Evolutionary conservation across 805 yeast species (phyloP).

Genomic region (Spathaspora passalidarum): DNA sequence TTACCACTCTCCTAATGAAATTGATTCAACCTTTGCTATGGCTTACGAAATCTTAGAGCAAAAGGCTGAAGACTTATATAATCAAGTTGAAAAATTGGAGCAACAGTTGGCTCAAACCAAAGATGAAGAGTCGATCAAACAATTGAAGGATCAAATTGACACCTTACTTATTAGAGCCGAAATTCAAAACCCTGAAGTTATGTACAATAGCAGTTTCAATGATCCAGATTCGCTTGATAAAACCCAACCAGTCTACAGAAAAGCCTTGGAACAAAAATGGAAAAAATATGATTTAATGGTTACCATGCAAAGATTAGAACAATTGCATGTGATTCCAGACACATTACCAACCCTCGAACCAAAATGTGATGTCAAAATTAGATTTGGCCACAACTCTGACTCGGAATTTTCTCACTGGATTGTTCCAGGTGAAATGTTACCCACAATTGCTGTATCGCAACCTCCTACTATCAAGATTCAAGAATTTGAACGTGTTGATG

Average conservation of each 20-base stretch:
- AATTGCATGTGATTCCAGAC: constrained; percentile 83
- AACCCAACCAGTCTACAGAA: constrained; percentile 76
- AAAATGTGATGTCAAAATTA: constrained; percentile 65
- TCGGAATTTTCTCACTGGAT: constrained; percentile 63
- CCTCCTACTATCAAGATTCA: constrained; percentile 79
- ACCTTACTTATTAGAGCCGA: constrained; percentile 59
- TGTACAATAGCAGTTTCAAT: constrained; percentile 55
- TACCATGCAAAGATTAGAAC: constrained; percentile 89
- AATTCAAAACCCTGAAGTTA: constrained; percentile 77
- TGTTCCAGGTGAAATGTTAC: constrained; percentile 73
- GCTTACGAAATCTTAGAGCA: constrained; percentile 61
- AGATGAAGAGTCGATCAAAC: constrained; percentile 9
- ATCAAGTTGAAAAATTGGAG: constrained; percentile 34
- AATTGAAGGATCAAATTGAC: constrained; percentile 13
- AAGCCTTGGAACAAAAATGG: constrained; percentile 70
- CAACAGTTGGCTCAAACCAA: constrained; percentile 20
- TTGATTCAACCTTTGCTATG: constrained; percentile 68
- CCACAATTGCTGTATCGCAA: constrained; percentile 67
- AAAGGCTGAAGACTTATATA: constrained; percentile 42
- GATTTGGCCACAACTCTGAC: constrained; percentile 63
- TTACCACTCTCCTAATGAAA: constrained; percentile 66
- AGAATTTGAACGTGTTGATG: constrained; percentile 55
- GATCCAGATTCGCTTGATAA: constrained; percentile 55
- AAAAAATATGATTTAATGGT: constrained; percentile 65
- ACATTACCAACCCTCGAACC: constrained; percentile 89